These are phyloP conservation scores for Kentomonas sorsogonicus DNA, from an alignment of 208 protist genomes.

Conservation along the genomic window DNA sequence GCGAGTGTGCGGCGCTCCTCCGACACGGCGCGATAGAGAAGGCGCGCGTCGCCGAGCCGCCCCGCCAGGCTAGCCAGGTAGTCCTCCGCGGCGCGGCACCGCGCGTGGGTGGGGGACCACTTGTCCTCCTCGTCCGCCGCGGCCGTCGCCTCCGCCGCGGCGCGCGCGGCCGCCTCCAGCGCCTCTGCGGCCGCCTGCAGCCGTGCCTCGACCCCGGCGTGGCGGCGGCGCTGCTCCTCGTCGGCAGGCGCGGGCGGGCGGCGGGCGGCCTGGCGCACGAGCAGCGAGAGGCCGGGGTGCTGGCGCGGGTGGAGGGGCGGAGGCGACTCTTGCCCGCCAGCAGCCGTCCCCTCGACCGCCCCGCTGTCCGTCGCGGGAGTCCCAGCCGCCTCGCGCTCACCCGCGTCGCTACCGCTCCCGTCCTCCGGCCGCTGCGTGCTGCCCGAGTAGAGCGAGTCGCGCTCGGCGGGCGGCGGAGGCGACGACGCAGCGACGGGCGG, in stretches of 20 bases:
- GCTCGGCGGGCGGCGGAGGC: background rate
- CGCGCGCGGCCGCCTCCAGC: slow-evolving; percentile 10
- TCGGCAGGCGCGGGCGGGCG: background rate
- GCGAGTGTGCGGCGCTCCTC: slow-evolving; percentile 72
- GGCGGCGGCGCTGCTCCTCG: background rate
- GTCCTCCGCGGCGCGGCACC: slow-evolving; percentile 26
- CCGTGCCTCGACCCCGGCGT: slow-evolving; percentile 7
- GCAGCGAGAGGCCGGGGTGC: too few relatives aligned
- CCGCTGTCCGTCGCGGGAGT: background rate
- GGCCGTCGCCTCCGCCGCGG: slow-evolving; percentile 15
- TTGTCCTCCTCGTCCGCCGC: slow-evolving; percentile 18
- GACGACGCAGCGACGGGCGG: background rate
- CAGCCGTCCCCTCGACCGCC: background rate
- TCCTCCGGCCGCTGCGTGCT: slow-evolving; percentile 15
- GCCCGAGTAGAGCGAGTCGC: slow-evolving; percentile 6
- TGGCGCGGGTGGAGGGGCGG: background rate
- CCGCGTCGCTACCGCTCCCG: background rate
- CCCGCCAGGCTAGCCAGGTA: slow-evolving; percentile 38
- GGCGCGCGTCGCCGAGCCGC: slow-evolving; percentile 33
- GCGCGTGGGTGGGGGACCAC: slow-evolving; percentile 31
- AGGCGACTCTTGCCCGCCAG: background rate
- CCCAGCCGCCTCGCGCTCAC: background rate
- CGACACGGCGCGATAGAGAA: slow-evolving; percentile 45
- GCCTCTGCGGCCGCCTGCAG: slow-evolving; percentile 11
- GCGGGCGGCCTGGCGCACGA: too few relatives aligned